Base-by-base conservation (phyloP, 768 basidiomycete species). In the Leccinellum albellum region DNA sequence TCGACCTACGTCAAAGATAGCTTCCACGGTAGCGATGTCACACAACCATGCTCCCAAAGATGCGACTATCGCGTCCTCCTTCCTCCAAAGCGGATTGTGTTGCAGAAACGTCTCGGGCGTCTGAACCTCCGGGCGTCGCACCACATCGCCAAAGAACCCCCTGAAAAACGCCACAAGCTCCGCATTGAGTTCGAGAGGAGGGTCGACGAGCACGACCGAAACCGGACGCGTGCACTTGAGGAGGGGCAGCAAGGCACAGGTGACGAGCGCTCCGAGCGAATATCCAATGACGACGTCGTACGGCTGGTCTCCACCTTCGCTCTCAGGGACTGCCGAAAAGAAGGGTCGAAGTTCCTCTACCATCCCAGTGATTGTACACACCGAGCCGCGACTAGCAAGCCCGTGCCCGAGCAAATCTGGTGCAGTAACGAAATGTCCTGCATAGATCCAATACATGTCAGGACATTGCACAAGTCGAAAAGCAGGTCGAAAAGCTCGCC, bases 371-470 rank as follows among this genome's bases (percentile, higher is more conserved):
- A 69, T 28, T 37, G 64, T 59, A 44, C 60, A 66, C 15, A 56
- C 55, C 1, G 63, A 48, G 9, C 31, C 7, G 15, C 53, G 58
- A 9, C 37, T 45, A 12, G 60, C 54, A 15, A 20, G 24, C 1
- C 60, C 65, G 20, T 70, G 70, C 9, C 64, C 64, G 21, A 68
- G 61, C 3, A 64, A 29, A 42, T 64, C 65, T 5, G 69, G 69
- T n/a, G 66, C 69, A 0, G 29, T 56, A 37, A 68, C 66, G 20
- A 61, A 57, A 24, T 61, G 68, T 29, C 66, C 70, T 70, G 56
- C 29, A n/a, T 1, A 1, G 20, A n/a, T 40, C 29, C 6, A 28
- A 35, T 4, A 20, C 13, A 13, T 14, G 33, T 64, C 51, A 45
- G 14, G 26, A 42, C 40, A 20, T 42, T 20, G 17, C 6, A 4